These are phyloP conservation scores for Aureobasidium zeae DNA, from an alignment of 2,329 filamentous ascomycete genomes.

Conservation along the genomic window DNA sequence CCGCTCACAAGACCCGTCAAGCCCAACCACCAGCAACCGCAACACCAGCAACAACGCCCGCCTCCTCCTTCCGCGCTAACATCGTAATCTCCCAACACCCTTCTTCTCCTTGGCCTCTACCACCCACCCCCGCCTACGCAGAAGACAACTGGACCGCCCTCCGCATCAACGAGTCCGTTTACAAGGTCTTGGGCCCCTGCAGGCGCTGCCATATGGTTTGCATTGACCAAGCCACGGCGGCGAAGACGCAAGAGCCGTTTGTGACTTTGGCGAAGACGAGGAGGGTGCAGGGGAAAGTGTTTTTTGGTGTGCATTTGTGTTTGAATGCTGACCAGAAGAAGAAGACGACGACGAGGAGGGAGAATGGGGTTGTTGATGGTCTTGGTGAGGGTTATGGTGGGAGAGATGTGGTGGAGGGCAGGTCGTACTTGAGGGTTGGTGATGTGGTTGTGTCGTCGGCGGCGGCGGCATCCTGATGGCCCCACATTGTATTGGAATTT, in stretches of 20 bases:
- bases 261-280: constrained; percentile 80
- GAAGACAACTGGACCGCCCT: constrained; percentile 72
- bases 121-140: constrained; percentile 53
- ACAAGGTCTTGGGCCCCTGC: constrained; percentile 72
- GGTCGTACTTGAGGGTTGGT: constrained; percentile 18
- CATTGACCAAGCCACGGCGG: constrained; percentile 73
- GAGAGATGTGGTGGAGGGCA: constrained; percentile 3
- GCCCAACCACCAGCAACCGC: no score
- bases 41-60: constrained; percentile 59
- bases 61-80: constrained; percentile 88
- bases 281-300: constrained; percentile 71
- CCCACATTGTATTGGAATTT: no score
- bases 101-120: constrained; percentile 33
- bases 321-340: no score
- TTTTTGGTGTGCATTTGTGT: constrained; percentile 67
- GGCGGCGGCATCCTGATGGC: no score
- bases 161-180: constrained; percentile 49
- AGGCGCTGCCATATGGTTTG: constrained; percentile 94
- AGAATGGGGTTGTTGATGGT: no score
- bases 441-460: constrained; percentile 18
- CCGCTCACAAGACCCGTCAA: no score
- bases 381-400: no score
- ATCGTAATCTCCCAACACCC: constrained; percentile 62
- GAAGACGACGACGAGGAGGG: not conserved
- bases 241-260: constrained; percentile 75